Base-by-base conservation (phyloP, 2,329 filamentous ascomycete species). In the Blastomyces emzantsi region DNA sequence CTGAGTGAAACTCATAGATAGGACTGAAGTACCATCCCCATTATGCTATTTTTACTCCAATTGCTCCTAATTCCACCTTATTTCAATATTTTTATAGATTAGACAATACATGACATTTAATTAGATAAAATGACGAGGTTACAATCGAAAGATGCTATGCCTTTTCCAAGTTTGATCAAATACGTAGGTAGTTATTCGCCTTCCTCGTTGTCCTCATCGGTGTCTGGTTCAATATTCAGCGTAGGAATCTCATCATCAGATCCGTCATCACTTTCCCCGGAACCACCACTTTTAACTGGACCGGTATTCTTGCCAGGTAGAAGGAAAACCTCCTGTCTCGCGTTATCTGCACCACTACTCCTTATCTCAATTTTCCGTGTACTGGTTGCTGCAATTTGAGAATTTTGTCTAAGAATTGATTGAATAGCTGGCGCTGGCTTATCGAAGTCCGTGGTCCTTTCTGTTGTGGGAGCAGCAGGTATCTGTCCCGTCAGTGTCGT, bases 221-320 rank as follows among this genome's bases (percentile, higher is more conserved):
- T 78, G 66, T 79, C 78, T n/a, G 77, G 68, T 22, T 78, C 78
- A n/a, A 79, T 69, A 64, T 80, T 76, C 51, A 82, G 71, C 39
- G 77, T 74, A 1, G 81, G 81, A 65, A 82, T 76, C 62, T 81
- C 81, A 66, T 80, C 79, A 64, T 79, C 80, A 64, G 77, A 79
- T 41, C 76, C 76, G 60, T 78, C 76, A 36, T 73, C 76, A 22
- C 68, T 67, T 39, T 68, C 67, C 36, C 67, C 67, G 4, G 64
- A 47, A 47, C 63, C 63, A 66, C 66, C 52, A 58, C 41, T 51
- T 11, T 62, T 60, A 41, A 66, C 55, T n/a, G 47, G 22, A 49
- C 47, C 62, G 25, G 6, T 30, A 52, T 41, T 55, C 13, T 55
- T 28, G 17, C 22, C 57, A 28, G 39, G n/a, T 28, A n/a, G 15